phyloP scores from a whole-genome alignment of 2,329 filamentous ascomycete genomes.

The Penicillium sp. region DNA sequence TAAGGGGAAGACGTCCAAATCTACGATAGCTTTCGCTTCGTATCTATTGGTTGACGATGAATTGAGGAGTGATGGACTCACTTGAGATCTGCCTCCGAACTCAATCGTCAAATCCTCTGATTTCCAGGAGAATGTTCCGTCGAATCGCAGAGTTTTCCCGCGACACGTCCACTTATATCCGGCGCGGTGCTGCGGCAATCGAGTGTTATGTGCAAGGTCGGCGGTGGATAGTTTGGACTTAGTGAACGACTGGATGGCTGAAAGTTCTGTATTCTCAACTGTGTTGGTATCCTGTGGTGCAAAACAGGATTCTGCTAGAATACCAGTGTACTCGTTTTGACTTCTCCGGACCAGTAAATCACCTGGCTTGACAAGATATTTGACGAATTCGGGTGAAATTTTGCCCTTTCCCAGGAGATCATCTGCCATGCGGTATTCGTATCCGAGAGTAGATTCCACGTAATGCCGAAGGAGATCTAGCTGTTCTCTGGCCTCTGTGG shows the following conservation, averaged over 20 bases:
- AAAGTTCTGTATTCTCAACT: too few relatives aligned
- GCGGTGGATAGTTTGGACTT: not conserved
- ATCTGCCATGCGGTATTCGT: constrained; percentile 3
- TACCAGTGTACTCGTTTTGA: constrained; percentile 6
- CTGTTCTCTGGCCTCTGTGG: not conserved
- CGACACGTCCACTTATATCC: not conserved
- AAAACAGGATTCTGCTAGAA: not conserved
- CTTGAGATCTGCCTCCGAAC: not conserved
- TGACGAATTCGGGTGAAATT: constrained; percentile 2
- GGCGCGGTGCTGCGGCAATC: not conserved
- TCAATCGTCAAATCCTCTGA: not conserved
- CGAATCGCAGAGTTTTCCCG: not conserved
- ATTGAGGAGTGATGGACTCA: not conserved
- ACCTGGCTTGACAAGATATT: constrained; percentile 11
- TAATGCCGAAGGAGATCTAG: constrained; percentile 6
- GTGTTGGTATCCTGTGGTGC: too few relatives aligned
- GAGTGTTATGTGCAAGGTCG: not conserved
- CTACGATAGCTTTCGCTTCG: not conserved
- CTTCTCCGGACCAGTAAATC: constrained; percentile 2
- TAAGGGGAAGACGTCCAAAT: not conserved
- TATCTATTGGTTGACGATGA: not conserved
- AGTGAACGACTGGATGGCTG: too few relatives aligned
- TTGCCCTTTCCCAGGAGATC: not conserved
- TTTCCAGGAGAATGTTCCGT: not conserved
- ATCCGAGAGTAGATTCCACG: not conserved